Evolutionary conservation across 768 basidiomycete genomes (phyloP).

Genomic region (Pleurotus eryngii): DNA sequence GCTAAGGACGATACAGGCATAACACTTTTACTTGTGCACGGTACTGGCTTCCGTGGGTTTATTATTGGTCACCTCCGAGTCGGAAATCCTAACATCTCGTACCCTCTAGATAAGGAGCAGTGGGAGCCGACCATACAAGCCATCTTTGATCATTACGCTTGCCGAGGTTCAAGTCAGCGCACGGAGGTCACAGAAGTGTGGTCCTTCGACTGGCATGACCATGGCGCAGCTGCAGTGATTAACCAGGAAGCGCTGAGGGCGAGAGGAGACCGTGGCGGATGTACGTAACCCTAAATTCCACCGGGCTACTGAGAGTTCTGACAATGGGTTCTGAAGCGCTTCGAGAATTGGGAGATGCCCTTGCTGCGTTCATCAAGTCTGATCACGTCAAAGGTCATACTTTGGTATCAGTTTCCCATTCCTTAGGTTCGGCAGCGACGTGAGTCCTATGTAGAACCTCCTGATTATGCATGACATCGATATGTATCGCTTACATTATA

Average conservation of each 20-base stretch:
- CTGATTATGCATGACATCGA: neutral
- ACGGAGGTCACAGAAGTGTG: constrained; percentile 40
- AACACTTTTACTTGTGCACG: neutral
- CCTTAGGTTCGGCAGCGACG: constrained; percentile 40
- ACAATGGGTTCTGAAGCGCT: constrained; percentile 21
- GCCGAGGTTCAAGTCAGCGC: neutral
- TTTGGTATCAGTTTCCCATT: constrained; percentile 39
- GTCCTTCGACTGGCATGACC: constrained; percentile 49
- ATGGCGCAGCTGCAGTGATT: constrained; percentile 45
- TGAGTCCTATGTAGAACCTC: constrained; percentile 17
- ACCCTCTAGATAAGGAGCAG: constrained; percentile 45
- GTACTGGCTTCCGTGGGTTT: constrained; percentile 3
- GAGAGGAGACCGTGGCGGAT: constrained; percentile 28
- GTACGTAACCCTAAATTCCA: constrained; percentile 22
- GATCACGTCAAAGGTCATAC: constrained; percentile 28
- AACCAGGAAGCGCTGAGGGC: constrained; percentile 31
- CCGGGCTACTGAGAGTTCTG: neutral
- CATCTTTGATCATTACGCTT: constrained; percentile 24
- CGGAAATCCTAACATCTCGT: neutral
- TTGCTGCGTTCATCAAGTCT: constrained; percentile 30
- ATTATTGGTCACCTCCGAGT: neutral
- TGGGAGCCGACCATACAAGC: constrained; percentile 46
- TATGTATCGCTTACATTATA: neutral
- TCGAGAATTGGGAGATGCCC: constrained; percentile 33
- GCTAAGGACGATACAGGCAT: neutral